Base-by-base conservation (phyloP, 2,329 filamentous ascomycete genomes). In the Pseudopyrenochaeta lycopersici region DNA sequence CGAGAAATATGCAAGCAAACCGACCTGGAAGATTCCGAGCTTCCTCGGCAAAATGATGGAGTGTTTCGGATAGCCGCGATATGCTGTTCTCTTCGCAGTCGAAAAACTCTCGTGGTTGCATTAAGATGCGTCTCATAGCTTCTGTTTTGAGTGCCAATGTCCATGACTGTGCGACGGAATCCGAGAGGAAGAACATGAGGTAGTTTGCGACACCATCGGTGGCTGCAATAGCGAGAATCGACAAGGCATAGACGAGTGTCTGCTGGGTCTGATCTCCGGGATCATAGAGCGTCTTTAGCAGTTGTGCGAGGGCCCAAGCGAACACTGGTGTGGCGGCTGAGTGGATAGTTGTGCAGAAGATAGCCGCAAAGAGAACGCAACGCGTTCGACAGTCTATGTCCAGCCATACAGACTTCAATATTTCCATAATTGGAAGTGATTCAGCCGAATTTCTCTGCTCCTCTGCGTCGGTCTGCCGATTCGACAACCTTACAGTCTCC, bases 31-130 rank as follows among this genome's bases (percentile, higher is more conserved):
- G 78, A 63, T 91, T 92, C 7, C 90, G 85, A 85, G 95, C 93
- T 70, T 97, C 92, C 71, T 98, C 92, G 0, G 89, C 90, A 64
- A 91, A 90, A 14, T 89, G 85, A 66, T 96, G 91, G 0, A 98
- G 82, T 39, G 84, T 89, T 55, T 91, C 87, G 1, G 83, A 86
- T 36, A 98, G 81, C 1, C 82, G 81, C 1, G 81, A 80, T 0
- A 89, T 78, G 0, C 83, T 85, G 71, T 95, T 90, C 30, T 81
- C 80, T 1, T 88, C 81, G 44, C 82, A 79, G 58, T 92, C 88
- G 63, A 96, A 96, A 88, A 92, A 98, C 4, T 83, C 76, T 56
- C 84, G 87, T 1, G 91, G 89, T 68, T 97, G 94, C 33, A 84
- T 81, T 0, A 98, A 80, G 14, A 97, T 86, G 1, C 84, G 83